These are phyloP conservation scores for Pyrus bretschneideri DNA, from an alignment of 306 rosid genomes.

Conservation along the genomic window DNA sequence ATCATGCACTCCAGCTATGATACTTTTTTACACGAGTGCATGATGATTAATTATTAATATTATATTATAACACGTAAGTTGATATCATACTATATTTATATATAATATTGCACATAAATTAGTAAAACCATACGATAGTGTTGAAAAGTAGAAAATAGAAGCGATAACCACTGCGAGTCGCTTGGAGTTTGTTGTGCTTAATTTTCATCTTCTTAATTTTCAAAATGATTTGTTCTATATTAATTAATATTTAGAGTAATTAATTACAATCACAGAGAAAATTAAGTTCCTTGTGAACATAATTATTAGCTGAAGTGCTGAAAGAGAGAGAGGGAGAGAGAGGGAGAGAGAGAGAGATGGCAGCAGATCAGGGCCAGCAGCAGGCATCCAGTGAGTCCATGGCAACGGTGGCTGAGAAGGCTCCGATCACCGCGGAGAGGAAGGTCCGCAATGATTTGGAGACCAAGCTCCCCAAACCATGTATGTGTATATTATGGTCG, in stretches of 20 bases:
- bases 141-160: not conserved
- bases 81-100: no score
- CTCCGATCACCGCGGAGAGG: constrained; percentile 23
- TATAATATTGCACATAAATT: no score
- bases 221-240: not conserved
- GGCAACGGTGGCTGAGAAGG: constrained; percentile 28
- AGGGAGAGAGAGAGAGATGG: constrained; percentile 12
- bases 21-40: not conserved
- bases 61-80: no score
- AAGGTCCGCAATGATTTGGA: constrained; percentile 34
- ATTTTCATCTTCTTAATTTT: not conserved
- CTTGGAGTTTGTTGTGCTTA: constrained; percentile 17
- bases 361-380: not conserved
- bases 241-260: not conserved
- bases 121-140: no score
- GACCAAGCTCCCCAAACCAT: constrained; percentile 56
- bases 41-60: not conserved
- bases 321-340: not conserved
- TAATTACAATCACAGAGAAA: not conserved
- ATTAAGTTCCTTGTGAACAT: not conserved
- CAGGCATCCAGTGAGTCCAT: constrained; percentile 19
- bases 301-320: not conserved
- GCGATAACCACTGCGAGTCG: constrained; percentile 11
- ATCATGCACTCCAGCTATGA: not conserved
- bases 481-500: constrained; percentile 15